Base-by-base conservation (phyloP, 257 asterid species). In the Echites panduratus region DNA sequence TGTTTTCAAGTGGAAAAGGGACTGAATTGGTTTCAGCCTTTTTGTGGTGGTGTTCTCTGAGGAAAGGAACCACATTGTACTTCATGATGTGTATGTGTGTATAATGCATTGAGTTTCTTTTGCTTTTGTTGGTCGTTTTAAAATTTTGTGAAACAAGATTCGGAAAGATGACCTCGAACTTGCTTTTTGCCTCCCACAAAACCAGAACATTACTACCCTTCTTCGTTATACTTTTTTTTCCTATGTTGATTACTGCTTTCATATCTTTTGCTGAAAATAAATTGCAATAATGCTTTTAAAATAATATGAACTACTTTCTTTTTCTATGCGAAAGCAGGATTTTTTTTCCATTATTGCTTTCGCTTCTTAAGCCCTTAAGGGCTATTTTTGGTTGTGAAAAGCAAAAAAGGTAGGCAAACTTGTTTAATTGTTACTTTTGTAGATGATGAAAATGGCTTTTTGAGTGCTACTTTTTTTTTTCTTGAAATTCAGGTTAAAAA, bases 1-100 rank as follows among this genome's bases (percentile, higher is more conserved):
- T 70, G 72, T 58, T 77, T 77, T 47, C 82, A 76, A 87, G 85
- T 79, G 82, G 74, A 76, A 78, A 79, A 81, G 83, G 83, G 83
- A 45, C 50, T 59, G 4, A 61, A 32, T 82, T 79, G 79, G 70
- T 62, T 68, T 72, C 82, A 73, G 56, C 76, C 70, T 86, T 83
- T 83, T 76, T 48, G 71, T 61, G 47, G 20, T 57, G 49, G 53
- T 71, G 4, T 78, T 78, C 72, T 57, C 70, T 68, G 79, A 68
- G 73, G 22, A 74, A 79, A 71, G 85, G 80, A 59, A 63, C 71
- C 13, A 20, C 87, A 75, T 75, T 84, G 79, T 81, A 80, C 80
- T 82, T 63, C 80, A 63, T 22, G n/a, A 72, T 57, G 75, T 76
- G 72, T 72, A 4, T 61, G 57, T 52, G 3, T 32, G 38, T 58